phyloP scores from a whole-genome alignment of 495 filamentous ascomycete genomes.

The Lepraria neglecta region DNA sequence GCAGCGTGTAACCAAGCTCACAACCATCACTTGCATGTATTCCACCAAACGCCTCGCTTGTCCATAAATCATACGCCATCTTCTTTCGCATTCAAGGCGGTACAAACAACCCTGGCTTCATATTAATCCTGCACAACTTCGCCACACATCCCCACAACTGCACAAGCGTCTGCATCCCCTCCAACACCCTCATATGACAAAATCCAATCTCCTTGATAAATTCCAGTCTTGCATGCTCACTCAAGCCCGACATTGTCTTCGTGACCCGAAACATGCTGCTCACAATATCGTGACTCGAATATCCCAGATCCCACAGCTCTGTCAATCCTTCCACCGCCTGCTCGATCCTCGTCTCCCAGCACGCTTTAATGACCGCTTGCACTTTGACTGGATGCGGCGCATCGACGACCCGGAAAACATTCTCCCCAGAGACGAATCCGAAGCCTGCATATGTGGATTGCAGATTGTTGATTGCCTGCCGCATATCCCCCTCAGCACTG shows the following conservation, averaged over 20 bases:
- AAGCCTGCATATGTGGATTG: constrained; percentile 95
- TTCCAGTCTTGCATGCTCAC: constrained; percentile 88
- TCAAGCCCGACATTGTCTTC: constrained; percentile 82
- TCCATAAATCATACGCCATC: neutral
- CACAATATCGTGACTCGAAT: constrained; percentile 95
- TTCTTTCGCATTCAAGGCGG: constrained; percentile 31
- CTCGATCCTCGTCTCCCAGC: constrained; percentile 86
- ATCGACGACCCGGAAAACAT: constrained; percentile 97
- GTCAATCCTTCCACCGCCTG: constrained; percentile 77
- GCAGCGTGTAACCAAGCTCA: neutral
- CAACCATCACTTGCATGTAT: neutral
- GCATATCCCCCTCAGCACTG: constrained; percentile 96
- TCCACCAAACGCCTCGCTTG: neutral
- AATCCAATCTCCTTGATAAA: constrained; percentile 99
- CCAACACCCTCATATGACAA: constrained; percentile 96
- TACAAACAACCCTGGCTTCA: constrained; percentile 83
- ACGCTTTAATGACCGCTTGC: constrained; percentile 96
- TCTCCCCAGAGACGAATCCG: constrained; percentile 93
- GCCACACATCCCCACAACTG: constrained; percentile 90
- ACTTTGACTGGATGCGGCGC: constrained; percentile 96
- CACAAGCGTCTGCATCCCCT: constrained; percentile 90
- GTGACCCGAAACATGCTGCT: constrained; percentile 98
- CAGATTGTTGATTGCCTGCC: constrained; percentile 97
- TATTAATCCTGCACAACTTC: constrained; percentile 85
- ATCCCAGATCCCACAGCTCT: constrained; percentile 90